A percentile compares a stretch with the other conserved stretches of the same genome.
These are phyloP conservation scores for Blastocystis sp. DNA, from an alignment of 352 stramenopile genomes.

Conservation along the genomic window DNA sequence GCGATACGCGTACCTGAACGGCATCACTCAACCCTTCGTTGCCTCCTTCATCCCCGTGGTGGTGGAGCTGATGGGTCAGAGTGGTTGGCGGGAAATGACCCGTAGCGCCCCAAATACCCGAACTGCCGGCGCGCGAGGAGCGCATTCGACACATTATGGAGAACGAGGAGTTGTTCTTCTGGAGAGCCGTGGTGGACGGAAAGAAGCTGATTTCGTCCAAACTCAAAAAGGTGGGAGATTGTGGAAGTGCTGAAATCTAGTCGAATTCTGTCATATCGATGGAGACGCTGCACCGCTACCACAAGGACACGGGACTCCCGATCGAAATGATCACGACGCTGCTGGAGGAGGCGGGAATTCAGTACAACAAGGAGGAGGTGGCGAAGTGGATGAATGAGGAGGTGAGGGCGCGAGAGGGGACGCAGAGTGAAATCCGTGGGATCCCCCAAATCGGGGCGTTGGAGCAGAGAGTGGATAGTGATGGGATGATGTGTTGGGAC, in stretches of 20 bases:
- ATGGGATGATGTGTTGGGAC: background rate
- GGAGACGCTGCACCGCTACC: conserved; percentile 25
- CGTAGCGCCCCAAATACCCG: conserved; percentile 28
- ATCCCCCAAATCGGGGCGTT: background rate
- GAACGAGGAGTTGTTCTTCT: conserved; percentile 72
- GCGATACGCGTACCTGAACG: conserved; percentile 80
- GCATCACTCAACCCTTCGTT: conserved; percentile 79
- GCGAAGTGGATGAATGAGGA: background rate
- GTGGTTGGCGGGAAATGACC: background rate
- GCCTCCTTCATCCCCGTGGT: conserved; percentile 13
- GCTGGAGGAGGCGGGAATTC: background rate
- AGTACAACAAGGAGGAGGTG: background rate
- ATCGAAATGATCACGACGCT: conserved; percentile 58
- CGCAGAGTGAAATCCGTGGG: background rate
- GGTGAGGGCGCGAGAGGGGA: background rate
- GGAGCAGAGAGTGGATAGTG: background rate
- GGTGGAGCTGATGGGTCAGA: conserved; percentile 20
- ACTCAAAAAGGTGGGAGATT: conserved; percentile 18
- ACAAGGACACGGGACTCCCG: conserved; percentile 40
- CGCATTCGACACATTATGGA: conserved; percentile 35
- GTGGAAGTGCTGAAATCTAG: background rate
- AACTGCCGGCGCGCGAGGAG: background rate
- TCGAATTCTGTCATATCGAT: background rate
- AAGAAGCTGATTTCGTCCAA: conserved; percentile 65
- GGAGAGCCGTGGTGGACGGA: conserved; percentile 52